Evolutionary conservation across 306 rosid genomes (phyloP), one percentile per base, ranked within the genome.

Genomic region (Hylodesmum podocarpum): DNA sequence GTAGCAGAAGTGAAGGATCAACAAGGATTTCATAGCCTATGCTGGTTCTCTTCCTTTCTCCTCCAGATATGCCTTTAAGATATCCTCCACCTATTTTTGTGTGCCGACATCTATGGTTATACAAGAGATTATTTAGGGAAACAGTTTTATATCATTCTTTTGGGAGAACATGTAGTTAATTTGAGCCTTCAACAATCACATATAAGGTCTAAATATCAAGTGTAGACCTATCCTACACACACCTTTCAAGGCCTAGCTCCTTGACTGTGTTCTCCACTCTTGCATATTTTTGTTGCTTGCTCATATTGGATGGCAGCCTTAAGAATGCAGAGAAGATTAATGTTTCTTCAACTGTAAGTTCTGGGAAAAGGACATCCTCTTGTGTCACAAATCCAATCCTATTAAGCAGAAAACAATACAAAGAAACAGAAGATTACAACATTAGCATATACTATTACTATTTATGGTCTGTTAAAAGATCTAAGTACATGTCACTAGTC

Each of bases 381-480:
- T 94, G 98, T 79, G 97, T 81, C 78, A 94, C 98, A 87, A 92
- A 91, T 58, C 98, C 98, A 85, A 94, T 91, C 85, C 98, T 94
- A 79, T 12, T 53, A 63, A 36, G 10, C 58, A 79, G 43, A 1
- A 22, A 5, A 68, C 31, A 39, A 22, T 3, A 1, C 4, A 0
- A 46, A 34, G 55, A 51, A 24, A 58, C 39, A 39, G 5, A 21
- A 34, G 40, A 39, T 3, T 15, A 16, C 7, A 36, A 66, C 6
- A 74, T 72, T 6, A 68, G 80, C 46, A 31, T 22, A 68, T n/a
- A n/a, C n/a, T n/a, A n/a, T n/a, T n/a, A n/a, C n/a, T n/a, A 39
- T 58, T 51, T 24, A 73, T 83, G 55, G 40, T 54, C 0, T 55
- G 11, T 28, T 39, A 84, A 21, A 33, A 25, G 7, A 40, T 54